Percentiles rank a stretch among this genome's conserved stretches.
phyloP scores from a whole-genome alignment of 2,329 filamentous ascomycete species.

The Thelonectria olida region DNA sequence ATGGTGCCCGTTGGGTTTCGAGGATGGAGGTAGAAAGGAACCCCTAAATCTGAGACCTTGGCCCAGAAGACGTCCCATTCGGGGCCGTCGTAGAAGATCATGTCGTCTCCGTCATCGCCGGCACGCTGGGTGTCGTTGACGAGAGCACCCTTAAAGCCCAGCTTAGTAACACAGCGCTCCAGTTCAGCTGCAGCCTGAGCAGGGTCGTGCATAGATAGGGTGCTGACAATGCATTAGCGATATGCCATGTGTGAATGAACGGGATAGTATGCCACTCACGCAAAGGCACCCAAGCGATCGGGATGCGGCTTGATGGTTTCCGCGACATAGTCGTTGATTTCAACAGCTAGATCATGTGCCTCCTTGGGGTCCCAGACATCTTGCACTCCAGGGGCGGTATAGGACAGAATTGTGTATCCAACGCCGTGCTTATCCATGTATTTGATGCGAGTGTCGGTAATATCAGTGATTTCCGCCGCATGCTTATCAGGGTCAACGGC shows the following conservation, averaged over 20 bases:
- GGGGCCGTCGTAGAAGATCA: slow-evolving; percentile 71
- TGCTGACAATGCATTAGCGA: slow-evolving; percentile 37
- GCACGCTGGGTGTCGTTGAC: slow-evolving; percentile 70
- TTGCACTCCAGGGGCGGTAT: slow-evolving; percentile 59
- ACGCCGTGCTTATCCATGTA: slow-evolving; percentile 58
- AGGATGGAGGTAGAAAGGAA: slow-evolving; percentile 72
- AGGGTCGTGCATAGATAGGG: slow-evolving; percentile 63
- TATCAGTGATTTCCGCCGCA: slow-evolving; percentile 60
- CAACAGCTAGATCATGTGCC: slow-evolving; percentile 52
- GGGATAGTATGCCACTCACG: slow-evolving; percentile 38
- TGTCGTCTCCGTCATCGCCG: slow-evolving; percentile 65
- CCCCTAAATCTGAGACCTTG: slow-evolving; percentile 65
- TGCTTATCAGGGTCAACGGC: slow-evolving; percentile 67
- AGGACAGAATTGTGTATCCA: slow-evolving; percentile 58
- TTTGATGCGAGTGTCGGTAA: slow-evolving; percentile 52
- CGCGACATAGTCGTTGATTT: slow-evolving; percentile 54
- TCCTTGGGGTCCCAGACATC: slow-evolving; percentile 53
- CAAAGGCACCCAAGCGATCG: slow-evolving; percentile 57
- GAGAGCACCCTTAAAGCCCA: slow-evolving; percentile 70
- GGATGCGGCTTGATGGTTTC: slow-evolving; percentile 48
- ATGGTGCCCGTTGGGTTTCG: slow-evolving; percentile 65
- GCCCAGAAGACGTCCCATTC: slow-evolving; percentile 71
- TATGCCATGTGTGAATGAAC: background rate
- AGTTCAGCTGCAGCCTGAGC: slow-evolving; percentile 60
- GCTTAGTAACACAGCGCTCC: slow-evolving; percentile 60